Base-by-base conservation (phyloP, 306 rosid species). In the Begonia fuchsioides region DNA sequence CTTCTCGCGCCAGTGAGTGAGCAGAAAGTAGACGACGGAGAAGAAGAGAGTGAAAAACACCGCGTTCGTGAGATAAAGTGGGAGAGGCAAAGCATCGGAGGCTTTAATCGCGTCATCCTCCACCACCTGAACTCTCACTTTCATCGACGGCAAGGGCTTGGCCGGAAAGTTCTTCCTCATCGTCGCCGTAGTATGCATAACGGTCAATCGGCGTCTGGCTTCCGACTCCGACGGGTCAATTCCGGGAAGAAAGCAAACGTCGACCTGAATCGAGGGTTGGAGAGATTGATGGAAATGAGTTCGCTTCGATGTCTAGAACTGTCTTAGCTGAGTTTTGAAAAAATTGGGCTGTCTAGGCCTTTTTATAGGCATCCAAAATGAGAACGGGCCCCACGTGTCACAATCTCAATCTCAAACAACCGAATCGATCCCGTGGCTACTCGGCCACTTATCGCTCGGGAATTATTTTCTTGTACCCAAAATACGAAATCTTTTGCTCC, bases 1-100 rank as follows among this genome's bases (percentile, higher is more conserved):
- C 56, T 58, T 58, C 43, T 58, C 63, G 16, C 63, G 63, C 63
- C 63, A 58, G 38, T 55, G 63, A 13, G 40, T 49, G 15, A 58
- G 49, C 12, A 58, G 55, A 44, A 49, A 58, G 35, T 58, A 58
- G 13, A 50, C 63, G 55, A 58, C 63, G 43, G 56, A 50, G 63
- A 58, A 58, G 43, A 58, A 58, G 50, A 58, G 50, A 38, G 63
- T 49, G 43, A 58, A 58, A 51, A 58, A 58, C 12, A 52, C 55
- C 32, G 50, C 55, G 26, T 58, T 58, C 47, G 56, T 58, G 10
- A 58, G 15, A 17, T 58, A 50, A 14, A 58, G 39, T 5, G 63
- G 63, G 38, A 58, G 50, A 10, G 63, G 56, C 43, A 58, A n/a
- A 50, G 46, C 55, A 44, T 58, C 63, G 35, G 56, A 40, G 12